A percentile compares a stretch with the other conserved stretches of the same genome.
Conservation (phyloP, 495 filamentous ascomycete species). For the Aspergillus conjunctus region DNA sequence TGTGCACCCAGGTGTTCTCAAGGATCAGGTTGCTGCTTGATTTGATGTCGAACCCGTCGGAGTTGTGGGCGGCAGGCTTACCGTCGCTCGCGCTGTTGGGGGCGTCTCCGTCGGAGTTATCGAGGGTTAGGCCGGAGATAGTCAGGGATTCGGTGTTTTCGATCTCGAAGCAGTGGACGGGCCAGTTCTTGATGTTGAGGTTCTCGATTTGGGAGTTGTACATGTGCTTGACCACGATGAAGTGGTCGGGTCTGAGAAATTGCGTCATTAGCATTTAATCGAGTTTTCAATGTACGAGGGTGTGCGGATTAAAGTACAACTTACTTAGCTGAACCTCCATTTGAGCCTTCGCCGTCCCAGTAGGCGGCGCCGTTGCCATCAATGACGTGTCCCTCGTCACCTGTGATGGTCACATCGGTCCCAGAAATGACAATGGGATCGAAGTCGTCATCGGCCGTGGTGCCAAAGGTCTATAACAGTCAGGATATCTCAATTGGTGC, state of each 20-base stretch:
- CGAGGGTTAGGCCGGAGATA: slow-evolving; percentile 37
- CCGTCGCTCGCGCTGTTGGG: slow-evolving; percentile 40
- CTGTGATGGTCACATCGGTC: slow-evolving; percentile 43
- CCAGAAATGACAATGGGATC: slow-evolving; percentile 45
- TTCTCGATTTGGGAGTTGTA: slow-evolving; percentile 39
- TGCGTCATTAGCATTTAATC: too few species aligned
- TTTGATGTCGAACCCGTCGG: slow-evolving; percentile 47
- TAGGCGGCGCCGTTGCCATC: slow-evolving; percentile 49
- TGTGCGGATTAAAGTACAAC: too few species aligned
- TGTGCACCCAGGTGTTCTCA: slow-evolving; percentile 35
- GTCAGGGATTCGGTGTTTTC: slow-evolving; percentile 30
- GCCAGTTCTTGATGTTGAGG: slow-evolving; percentile 48
- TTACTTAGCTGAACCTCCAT: slow-evolving; percentile 46
- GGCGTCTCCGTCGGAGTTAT: slow-evolving; percentile 47
- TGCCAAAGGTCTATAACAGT: slow-evolving; percentile 39
- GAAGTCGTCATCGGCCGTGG: slow-evolving; percentile 36
- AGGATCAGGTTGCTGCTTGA: slow-evolving; percentile 34
- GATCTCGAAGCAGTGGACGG: slow-evolving; percentile 44
- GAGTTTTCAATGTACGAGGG: too few species aligned
- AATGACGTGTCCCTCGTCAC: slow-evolving; percentile 40
- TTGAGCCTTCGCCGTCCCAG: slow-evolving; percentile 53
- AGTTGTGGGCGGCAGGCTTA: slow-evolving; percentile 43
- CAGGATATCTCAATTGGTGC: neutral
- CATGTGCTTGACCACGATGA: slow-evolving; percentile 46
- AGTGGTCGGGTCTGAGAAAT: slow-evolving; percentile 43